Evolutionary conservation across 139 green algal species (phyloP).

Genomic region (Raphidocelis subcapitata): DNA sequence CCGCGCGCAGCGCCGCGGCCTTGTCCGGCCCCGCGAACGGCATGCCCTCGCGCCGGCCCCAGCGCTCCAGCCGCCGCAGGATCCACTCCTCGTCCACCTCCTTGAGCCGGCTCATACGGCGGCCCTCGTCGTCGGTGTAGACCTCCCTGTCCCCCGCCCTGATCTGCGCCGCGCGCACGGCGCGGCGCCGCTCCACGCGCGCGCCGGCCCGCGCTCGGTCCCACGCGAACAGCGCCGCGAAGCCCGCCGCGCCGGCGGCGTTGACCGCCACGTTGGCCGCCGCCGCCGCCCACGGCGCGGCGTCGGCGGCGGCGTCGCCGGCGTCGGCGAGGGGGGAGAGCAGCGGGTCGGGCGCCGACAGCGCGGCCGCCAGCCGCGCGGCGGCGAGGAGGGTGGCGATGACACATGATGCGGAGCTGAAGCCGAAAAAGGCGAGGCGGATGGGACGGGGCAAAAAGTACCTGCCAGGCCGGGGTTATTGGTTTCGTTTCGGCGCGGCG

Average conservation of each 20-base stretch:
- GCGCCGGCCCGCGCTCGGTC: conserved; percentile 33
- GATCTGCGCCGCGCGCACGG: conserved; percentile 58
- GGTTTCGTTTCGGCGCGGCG: no score
- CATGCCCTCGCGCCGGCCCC: conserved; percentile 58
- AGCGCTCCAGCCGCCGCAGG: conserved; percentile 59
- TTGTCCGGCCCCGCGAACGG: conserved; percentile 66
- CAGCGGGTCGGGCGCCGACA: no score
- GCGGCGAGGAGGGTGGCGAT: conserved; percentile 34
- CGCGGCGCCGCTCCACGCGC: conserved; percentile 36
- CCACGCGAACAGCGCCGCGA: conserved; percentile 34
- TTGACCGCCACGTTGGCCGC: conserved; percentile 41
- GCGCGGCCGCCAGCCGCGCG: conserved; percentile 20
- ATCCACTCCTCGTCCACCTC: conserved; percentile 71
- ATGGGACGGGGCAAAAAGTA: conserved; percentile 50
- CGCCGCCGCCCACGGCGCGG: no score
- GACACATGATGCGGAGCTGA: conserved; percentile 37
- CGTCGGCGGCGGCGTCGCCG: no score
- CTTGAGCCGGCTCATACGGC: conserved; percentile 64
- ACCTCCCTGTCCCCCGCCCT: conserved; percentile 60
- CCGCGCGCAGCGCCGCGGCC: conserved; percentile 48
- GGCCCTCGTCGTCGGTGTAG: conserved; percentile 55
- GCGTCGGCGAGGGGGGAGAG: no score
- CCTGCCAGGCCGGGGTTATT: no score
- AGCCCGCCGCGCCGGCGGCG: conserved; percentile 34
- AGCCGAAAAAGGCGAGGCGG: conserved; percentile 38